Percentiles rank a stretch among this genome's conserved stretches.
phyloP scores from a whole-genome alignment of 768 basidiomycete genomes.

The Lentinula lateritia region DNA sequence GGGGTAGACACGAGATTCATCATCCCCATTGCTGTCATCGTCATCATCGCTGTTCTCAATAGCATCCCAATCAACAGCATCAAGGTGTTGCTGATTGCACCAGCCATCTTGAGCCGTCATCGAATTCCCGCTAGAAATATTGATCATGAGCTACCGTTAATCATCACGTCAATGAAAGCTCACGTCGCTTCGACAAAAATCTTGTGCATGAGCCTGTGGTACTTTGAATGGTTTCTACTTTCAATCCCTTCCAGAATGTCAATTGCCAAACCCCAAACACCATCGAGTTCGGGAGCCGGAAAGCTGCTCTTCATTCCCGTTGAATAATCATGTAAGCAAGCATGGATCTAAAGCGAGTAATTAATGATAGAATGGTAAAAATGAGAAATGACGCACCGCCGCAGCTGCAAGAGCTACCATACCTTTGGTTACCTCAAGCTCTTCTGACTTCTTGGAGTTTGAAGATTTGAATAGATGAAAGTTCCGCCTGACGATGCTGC shows the following conservation, averaged over 20 bases:
- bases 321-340: neutral
- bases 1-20: too few species aligned
- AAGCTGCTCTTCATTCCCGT: neutral
- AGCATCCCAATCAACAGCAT: too few species aligned
- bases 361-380: neutral
- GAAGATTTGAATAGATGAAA: neutral
- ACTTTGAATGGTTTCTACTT: neutral
- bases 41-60: too few species aligned
- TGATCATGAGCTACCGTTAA: too few species aligned
- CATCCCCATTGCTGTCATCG: too few species aligned
- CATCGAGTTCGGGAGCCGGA: neutral
- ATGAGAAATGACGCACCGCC: neutral
- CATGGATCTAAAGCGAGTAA: neutral
- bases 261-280: neutral
- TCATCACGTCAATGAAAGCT: neutral
- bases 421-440: neutral
- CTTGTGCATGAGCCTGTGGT: neutral
- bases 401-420: neutral
- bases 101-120: too few species aligned
- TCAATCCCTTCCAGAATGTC: neutral
- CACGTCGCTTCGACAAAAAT: neutral
- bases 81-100: too few species aligned
- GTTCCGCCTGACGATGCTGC: neutral
- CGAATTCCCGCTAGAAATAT: too few species aligned
- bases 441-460: neutral